A percentile compares a stretch with the other conserved stretches of the same genome.
Conservation (phyloP, 1,284 basidiomycete genomes). For the Sporisorium scitamineum region DNA sequence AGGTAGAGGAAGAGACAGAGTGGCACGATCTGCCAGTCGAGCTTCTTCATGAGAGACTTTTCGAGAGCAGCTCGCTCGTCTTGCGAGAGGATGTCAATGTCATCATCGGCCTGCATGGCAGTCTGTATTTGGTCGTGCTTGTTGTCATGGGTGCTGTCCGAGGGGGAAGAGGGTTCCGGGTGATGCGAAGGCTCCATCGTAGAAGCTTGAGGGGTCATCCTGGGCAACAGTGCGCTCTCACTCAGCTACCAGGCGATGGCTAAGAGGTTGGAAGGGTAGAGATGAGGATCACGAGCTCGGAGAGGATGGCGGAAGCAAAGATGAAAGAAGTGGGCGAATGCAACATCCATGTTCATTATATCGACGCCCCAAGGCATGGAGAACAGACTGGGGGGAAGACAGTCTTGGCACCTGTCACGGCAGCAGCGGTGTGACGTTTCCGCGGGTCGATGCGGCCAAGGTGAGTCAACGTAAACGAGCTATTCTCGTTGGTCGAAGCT, state of each 20-base stretch:
- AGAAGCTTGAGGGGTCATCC: conserved; percentile 27
- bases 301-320: background rate
- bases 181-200: conserved; percentile 12
- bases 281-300: background rate
- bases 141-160: conserved; percentile 32
- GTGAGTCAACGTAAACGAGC: background rate
- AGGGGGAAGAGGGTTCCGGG: conserved; percentile 23
- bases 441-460: background rate
- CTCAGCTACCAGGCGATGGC: too few relatives aligned
- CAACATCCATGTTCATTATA: background rate
- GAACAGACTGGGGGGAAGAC: background rate
- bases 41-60: conserved; percentile 54
- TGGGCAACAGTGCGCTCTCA: background rate
- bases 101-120: conserved; percentile 24
- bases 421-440: background rate
- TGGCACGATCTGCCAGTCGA: conserved; percentile 60
- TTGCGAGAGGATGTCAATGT: conserved; percentile 20
- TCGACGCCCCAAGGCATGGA: background rate
- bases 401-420: background rate
- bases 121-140: conserved; percentile 17
- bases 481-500: background rate
- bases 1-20: conserved; percentile 56
- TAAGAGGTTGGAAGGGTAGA: background rate
- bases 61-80: conserved; percentile 39
- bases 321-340: background rate